Conservation (phyloP, 257 asterid genomes). For the Gentiana straminea region DNA sequence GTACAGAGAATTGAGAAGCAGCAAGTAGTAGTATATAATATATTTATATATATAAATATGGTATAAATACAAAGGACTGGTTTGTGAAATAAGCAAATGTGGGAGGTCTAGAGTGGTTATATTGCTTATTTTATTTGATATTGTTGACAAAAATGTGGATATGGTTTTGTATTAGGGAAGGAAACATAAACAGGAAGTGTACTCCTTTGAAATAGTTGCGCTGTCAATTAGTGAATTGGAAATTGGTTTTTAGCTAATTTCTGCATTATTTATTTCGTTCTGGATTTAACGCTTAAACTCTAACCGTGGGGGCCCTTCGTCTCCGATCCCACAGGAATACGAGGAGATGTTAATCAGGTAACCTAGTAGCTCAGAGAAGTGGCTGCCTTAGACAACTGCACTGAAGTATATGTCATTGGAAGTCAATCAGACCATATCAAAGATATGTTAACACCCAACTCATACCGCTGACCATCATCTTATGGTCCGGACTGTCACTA, state of each 20-base stretch:
- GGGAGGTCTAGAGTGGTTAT: conserved; percentile 9
- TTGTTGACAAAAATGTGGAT: conserved; percentile 16
- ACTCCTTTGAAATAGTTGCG: conserved; percentile 8
- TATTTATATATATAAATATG: neutral
- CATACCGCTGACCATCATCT: too few species aligned
- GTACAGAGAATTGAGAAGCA: conserved; percentile 32
- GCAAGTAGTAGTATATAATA: conserved; percentile 4
- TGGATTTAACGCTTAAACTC: too few species aligned
- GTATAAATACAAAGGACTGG: conserved; percentile 13
- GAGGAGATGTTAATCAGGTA: too few species aligned
- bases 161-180: conserved; percentile 19
- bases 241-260: neutral
- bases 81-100: conserved; percentile 28
- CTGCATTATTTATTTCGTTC: too few species aligned
- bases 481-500: too few species aligned
- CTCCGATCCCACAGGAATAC: too few species aligned
- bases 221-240: conserved; percentile 16
- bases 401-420: too few species aligned
- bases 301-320: neutral
- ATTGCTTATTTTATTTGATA: too few species aligned
- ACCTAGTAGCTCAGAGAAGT: too few species aligned
- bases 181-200: conserved; percentile 9
- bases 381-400: too few species aligned
- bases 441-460: too few species aligned
- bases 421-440: too few species aligned